Evolutionary conservation across 257 asterid species (phyloP).

Genomic region (Rauvolfia tetraphylla): DNA sequence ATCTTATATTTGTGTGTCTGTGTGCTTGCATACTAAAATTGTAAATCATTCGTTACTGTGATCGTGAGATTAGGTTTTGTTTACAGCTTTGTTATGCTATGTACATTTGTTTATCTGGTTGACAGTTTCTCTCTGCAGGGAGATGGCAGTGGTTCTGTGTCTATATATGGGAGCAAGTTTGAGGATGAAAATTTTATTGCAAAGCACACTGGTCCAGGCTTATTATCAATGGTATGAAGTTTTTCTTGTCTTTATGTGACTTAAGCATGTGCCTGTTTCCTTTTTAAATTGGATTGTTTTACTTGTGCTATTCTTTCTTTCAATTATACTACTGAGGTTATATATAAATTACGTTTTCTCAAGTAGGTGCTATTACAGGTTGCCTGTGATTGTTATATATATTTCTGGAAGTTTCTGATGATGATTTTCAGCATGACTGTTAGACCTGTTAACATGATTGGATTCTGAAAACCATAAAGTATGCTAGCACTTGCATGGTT

Average conservation of each 20-base stretch:
- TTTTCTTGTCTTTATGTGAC: neutral
- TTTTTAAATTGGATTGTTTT: neutral
- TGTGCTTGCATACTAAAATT: neutral
- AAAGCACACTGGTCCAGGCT: conserved; percentile 97
- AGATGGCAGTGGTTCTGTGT: conserved; percentile 92
- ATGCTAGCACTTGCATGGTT: no score
- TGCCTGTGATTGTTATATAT: no score
- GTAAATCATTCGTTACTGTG: neutral
- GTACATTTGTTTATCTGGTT: conserved; percentile 10
- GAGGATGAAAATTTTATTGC: conserved; percentile 94
- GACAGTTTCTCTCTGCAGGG: conserved; percentile 49
- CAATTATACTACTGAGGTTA: no score
- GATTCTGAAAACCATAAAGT: no score
- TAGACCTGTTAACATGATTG: no score
- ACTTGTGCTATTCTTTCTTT: neutral
- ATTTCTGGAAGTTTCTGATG: no score
- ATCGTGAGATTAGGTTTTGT: neutral
- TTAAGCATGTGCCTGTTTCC: neutral
- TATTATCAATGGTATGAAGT: conserved; percentile 73
- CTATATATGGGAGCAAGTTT: conserved; percentile 87
- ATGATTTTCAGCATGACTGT: no score
- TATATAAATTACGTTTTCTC: no score
- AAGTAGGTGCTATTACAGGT: no score
- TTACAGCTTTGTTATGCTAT: neutral
- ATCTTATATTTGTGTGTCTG: no score